phyloP scores from a whole-genome alignment of 768 basidiomycete species.

The Paxillus involutus region DNA sequence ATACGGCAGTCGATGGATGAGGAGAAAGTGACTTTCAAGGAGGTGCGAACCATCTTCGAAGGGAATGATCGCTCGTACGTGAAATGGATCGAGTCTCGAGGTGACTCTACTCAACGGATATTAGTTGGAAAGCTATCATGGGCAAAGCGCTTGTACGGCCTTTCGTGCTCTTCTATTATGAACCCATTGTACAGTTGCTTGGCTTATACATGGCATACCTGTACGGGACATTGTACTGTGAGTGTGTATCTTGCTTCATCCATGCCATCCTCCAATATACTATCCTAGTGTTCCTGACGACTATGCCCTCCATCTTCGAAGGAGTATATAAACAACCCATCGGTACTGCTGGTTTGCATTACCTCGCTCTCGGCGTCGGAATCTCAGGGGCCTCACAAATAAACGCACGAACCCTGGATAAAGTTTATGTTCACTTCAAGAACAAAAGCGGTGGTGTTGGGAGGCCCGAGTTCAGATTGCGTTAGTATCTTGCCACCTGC shows the following conservation, averaged over 20 bases:
- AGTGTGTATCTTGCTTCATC: constrained; percentile 16
- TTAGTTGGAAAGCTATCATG: constrained; percentile 55
- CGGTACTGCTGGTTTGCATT: constrained; percentile 68
- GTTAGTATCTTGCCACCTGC: constrained; percentile 26
- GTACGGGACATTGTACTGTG: constrained; percentile 62
- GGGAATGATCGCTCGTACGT: constrained; percentile 1
- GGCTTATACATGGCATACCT: constrained; percentile 69
- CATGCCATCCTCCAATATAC: background rate
- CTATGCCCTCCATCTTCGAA: constrained; percentile 58
- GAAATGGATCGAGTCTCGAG: background rate
- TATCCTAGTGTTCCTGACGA: constrained; percentile 63
- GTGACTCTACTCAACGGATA: background rate
- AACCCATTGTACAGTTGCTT: constrained; percentile 69
- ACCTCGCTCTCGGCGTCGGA: constrained; percentile 70
- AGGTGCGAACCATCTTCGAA: constrained; percentile 52
- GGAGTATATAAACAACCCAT: constrained; percentile 50
- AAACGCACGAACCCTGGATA: constrained; percentile 58
- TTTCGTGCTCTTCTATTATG: constrained; percentile 56
- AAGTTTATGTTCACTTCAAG: constrained; percentile 49
- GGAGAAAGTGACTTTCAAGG: constrained; percentile 40
- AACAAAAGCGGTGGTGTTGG: constrained; percentile 53
- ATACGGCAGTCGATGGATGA: constrained; percentile 45
- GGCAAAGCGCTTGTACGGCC: constrained; percentile 60
- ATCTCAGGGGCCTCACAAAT: constrained; percentile 49
- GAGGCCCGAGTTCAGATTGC: constrained; percentile 53